Conservation (phyloP, 108 stramenopile species). For the Cyclotella sp. region DNA sequence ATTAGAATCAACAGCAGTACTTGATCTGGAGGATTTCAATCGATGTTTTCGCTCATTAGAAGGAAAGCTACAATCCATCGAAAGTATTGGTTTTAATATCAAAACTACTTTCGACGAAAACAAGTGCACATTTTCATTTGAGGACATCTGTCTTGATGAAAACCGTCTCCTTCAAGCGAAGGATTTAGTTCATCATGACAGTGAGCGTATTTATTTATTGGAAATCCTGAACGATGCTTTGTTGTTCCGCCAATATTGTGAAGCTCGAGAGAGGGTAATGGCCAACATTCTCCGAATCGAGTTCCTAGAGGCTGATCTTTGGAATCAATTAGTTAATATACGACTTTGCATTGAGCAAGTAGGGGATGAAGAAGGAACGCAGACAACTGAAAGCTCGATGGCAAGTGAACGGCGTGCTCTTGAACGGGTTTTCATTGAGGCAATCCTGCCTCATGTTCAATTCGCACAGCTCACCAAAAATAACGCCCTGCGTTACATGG, state of each 20-base stretch:
- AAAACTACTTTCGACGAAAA: background rate
- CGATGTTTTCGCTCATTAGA: background rate
- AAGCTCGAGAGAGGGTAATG: background rate
- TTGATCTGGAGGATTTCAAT: conserved; percentile 12
- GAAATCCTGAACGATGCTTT: background rate
- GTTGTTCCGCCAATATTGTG: background rate
- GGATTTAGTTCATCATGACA: background rate
- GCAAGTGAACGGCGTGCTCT: conserved; percentile 14
- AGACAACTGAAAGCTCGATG: conserved; percentile 16
- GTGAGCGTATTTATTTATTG: background rate
- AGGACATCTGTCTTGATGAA: background rate
- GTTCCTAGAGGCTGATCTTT: conserved; percentile 3
- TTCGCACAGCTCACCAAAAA: background rate
- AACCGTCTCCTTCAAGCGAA: background rate
- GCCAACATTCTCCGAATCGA: background rate
- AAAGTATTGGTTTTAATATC: background rate
- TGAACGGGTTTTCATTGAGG: conserved; percentile 20
- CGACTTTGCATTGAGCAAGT: background rate
- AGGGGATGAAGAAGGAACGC: conserved; percentile 18
- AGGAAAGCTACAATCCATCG: background rate
- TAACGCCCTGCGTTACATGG: background rate
- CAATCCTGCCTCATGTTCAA: conserved; percentile 10
- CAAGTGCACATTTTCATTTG: background rate
- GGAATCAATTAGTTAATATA: background rate
- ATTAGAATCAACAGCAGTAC: background rate